Evolutionary conservation across 371 early-diverging fungal genomes (phyloP).

Genomic region (Cokeromyces recurvatus): DNA sequence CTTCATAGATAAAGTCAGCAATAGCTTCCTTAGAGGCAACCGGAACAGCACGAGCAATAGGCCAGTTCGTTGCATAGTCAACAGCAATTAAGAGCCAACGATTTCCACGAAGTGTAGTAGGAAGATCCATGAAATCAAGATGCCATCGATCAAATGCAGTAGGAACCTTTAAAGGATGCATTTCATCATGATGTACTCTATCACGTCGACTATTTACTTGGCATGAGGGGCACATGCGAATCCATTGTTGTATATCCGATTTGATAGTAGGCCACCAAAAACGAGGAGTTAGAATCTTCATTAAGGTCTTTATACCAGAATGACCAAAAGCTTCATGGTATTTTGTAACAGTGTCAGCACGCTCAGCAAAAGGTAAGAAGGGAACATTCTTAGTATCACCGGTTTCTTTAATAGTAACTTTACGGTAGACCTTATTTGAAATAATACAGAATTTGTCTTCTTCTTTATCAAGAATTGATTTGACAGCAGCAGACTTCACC

Average conservation of each 20-base stretch:
- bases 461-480: background rate
- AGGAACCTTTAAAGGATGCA: constrained; percentile 6
- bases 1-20: constrained; percentile 23
- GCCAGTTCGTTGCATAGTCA: constrained; percentile 41
- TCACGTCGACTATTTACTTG: constrained; percentile 1
- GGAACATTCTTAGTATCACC: background rate
- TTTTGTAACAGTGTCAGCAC: constrained; percentile 1
- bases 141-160: constrained; percentile 18
- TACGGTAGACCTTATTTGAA: background rate
- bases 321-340: constrained; percentile 10
- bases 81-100: constrained; percentile 29
- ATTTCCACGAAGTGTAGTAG: constrained; percentile 12
- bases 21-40: constrained; percentile 15
- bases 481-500: background rate
- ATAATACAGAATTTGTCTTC: background rate
- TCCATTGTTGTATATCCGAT: constrained; percentile 5
- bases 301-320: background rate
- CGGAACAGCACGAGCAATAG: constrained; percentile 16
- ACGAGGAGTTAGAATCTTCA: background rate
- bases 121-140: constrained; percentile 24
- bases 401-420: background rate
- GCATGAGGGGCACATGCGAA: constrained; percentile 2
- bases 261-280: constrained; percentile 22
- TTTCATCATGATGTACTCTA: constrained; percentile 1
- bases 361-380: constrained; percentile 1